Evolutionary conservation across 192 early-diverging fungal species (phyloP).

Genomic region (Entomortierella beljakovae): DNA sequence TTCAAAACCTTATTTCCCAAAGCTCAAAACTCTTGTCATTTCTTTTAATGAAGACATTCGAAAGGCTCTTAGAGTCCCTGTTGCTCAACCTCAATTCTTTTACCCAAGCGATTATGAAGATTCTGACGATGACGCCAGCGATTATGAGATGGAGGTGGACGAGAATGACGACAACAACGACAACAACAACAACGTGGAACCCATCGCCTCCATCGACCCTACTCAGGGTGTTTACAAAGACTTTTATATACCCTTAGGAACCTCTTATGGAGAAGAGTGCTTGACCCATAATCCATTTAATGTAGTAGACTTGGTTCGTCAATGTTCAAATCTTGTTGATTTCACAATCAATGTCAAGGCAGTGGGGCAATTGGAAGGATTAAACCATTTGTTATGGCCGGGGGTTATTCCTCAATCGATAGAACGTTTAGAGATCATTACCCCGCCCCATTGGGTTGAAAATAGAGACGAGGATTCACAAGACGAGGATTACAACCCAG

Average conservation of each 20-base stretch:
- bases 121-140: neutral
- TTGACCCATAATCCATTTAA: neutral
- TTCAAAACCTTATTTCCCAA: neutral
- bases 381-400: constrained; percentile 1
- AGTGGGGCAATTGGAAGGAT: neutral
- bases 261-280: neutral
- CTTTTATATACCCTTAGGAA: neutral
- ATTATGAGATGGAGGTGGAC: neutral
- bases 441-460: neutral
- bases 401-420: constrained; percentile 5
- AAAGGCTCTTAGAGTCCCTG: neutral
- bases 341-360: neutral
- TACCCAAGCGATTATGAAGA: constrained; percentile 10
- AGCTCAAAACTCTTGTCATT: neutral
- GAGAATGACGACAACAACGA: neutral
- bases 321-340: neutral
- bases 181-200: neutral
- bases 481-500: constrained; percentile 6
- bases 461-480: neutral
- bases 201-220: neutral
- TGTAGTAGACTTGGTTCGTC: constrained; percentile 4
- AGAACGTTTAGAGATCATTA: constrained; percentile 3
- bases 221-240: neutral
- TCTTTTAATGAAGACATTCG: neutral
- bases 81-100: neutral